Conservation (phyloP, 2,329 filamentous ascomycete genomes). For the Trichoderma brevicompactum region DNA sequence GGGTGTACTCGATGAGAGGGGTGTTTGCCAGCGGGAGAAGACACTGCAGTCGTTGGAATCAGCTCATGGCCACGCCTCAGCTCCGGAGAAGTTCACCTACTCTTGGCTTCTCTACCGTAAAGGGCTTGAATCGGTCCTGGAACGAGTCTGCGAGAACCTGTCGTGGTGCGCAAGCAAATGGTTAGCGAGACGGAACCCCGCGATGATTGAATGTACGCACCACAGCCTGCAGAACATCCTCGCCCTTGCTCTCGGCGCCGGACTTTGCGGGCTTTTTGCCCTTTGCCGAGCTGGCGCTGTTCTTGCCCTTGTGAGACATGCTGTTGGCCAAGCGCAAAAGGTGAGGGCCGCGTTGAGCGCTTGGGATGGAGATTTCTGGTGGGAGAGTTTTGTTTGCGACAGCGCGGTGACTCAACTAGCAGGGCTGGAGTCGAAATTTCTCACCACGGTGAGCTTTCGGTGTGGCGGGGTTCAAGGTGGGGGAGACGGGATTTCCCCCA, state of each 20-base stretch:
- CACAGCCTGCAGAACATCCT: slow-evolving; percentile 63
- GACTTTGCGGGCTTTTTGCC: slow-evolving; percentile 58
- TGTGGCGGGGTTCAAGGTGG: slow-evolving; percentile 24
- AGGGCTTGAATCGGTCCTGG: slow-evolving; percentile 87
- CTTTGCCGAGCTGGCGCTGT: slow-evolving; percentile 48
- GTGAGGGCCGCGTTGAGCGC: slow-evolving; percentile 28
- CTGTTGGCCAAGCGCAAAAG: slow-evolving; percentile 25
- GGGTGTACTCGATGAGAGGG: slow-evolving; percentile 94
- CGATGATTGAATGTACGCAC: slow-evolving; percentile 45
- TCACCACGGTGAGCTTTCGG: slow-evolving; percentile 37
- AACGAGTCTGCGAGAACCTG: slow-evolving; percentile 93
- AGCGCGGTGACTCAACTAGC: slow-evolving; percentile 41
- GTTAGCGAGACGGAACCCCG: slow-evolving; percentile 35
- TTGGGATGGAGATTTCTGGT: slow-evolving; percentile 28
- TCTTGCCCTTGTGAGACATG: slow-evolving; percentile 55
- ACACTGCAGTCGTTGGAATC: slow-evolving; percentile 61
- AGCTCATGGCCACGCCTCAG: neutral
- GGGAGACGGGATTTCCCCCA: neutral
- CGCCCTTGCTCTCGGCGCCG: slow-evolving; percentile 58
- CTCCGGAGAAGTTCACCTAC: slow-evolving; percentile 48
- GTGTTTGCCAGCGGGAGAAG: slow-evolving; percentile 91
- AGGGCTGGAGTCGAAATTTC: slow-evolving; percentile 35
- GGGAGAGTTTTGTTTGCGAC: slow-evolving; percentile 27
- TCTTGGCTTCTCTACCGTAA: slow-evolving; percentile 85
- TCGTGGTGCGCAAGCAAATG: neutral